Evolutionary conservation across 441 rosid genomes (phyloP).

Genomic region (Manihot esculenta): DNA sequence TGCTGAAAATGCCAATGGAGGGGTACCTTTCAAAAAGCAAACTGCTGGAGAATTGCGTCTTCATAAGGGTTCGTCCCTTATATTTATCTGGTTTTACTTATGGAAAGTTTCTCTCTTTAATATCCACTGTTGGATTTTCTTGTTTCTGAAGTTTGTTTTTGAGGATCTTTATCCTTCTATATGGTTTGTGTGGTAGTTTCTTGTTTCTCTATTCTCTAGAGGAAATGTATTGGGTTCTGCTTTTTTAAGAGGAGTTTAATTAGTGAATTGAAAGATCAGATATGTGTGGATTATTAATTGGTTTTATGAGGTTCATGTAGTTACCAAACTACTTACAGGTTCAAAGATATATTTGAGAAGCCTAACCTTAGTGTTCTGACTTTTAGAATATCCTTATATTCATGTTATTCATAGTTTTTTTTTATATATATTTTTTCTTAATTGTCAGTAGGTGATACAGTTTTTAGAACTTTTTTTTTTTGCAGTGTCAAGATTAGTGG

Average conservation of each 20-base stretch:
- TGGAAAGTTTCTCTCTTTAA: no score
- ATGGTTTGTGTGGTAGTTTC: not conserved
- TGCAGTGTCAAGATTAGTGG: not conserved
- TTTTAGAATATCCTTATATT: not conserved
- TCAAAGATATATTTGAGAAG: not conserved
- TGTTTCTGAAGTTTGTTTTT: no score
- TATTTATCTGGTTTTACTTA: no score
- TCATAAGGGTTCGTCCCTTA: conserved; percentile 60
- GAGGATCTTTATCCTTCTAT: not conserved
- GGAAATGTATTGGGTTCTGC: not conserved
- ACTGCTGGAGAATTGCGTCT: conserved; percentile 94
- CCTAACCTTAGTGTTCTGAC: not conserved
- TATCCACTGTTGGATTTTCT: no score
- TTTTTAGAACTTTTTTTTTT: conserved; percentile 3
- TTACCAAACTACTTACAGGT: not conserved
- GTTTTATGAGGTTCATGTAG: not conserved
- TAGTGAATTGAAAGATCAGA: not conserved
- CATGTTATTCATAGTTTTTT: no score
- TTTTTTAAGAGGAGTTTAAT: conserved; percentile 3
- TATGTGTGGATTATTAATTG: not conserved
- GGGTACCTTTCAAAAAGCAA: conserved; percentile 68
- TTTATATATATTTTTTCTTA: no score
- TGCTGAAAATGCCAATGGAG: conserved; percentile 73
- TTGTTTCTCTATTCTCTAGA: no score
- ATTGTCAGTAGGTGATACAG: not conserved